phyloP scores from a whole-genome alignment of 192 early-diverging fungal species.

The Backusella psychrophila region DNA sequence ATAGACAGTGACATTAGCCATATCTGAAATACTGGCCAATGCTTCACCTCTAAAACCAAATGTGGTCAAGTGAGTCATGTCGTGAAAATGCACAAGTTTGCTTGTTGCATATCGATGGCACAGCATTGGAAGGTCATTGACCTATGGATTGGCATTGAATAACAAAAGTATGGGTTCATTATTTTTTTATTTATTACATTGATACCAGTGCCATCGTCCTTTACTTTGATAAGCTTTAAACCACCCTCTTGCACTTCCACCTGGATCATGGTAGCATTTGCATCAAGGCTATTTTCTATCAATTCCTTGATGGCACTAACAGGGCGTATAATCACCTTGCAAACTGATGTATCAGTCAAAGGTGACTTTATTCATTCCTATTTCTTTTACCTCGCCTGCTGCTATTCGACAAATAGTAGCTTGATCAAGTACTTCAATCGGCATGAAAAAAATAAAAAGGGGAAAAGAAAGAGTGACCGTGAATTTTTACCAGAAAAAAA shows the following conservation, averaged over 20 bases:
- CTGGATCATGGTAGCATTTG: constrained; percentile 60
- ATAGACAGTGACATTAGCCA: not conserved
- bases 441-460: not conserved
- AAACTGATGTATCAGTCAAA: no score
- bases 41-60: constrained; percentile 97
- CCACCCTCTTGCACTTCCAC: constrained; percentile 80
- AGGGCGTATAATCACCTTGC: constrained; percentile 76
- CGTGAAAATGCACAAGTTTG: constrained; percentile 77
- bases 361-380: no score
- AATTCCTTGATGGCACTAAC: constrained; percentile 87
- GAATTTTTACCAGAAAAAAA: not conserved
- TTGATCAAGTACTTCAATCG: constrained; percentile 79
- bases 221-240: constrained; percentile 61
- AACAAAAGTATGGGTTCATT: constrained; percentile 42
- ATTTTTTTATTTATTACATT: constrained; percentile 43
- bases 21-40: constrained; percentile 34
- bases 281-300: constrained; percentile 90
- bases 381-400: constrained; percentile 77
- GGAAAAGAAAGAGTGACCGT: constrained; percentile 5
- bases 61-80: constrained; percentile 62
- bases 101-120: constrained; percentile 82
- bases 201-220: constrained; percentile 88
- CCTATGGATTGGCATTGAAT: not conserved
- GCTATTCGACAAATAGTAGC: constrained; percentile 92
- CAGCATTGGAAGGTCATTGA: constrained; percentile 19